Base-by-base conservation (phyloP, 106 monocot species). In the Dioscorea dumetorum region DNA sequence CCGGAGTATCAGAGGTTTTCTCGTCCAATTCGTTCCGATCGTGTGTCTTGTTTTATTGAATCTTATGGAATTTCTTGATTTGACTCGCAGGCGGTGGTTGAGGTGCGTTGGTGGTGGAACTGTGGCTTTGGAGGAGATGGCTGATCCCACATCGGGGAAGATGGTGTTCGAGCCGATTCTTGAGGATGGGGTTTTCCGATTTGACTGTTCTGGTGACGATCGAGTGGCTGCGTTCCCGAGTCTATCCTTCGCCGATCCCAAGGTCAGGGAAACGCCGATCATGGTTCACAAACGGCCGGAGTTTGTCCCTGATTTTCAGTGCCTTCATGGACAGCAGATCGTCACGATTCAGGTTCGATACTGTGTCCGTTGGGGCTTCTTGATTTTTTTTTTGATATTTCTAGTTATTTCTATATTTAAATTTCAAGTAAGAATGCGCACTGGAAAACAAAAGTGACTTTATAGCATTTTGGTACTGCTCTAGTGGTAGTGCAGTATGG, bases 101-200 rank as follows among this genome's bases (percentile, higher is more conserved):
- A 41, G 41, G 41, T 3, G 41, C 41, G 41, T 21, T 33, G 20
- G 61, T 22, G 50, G 67, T 18, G 70, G 21, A 41, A 35, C 57
- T 2, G 31, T 28, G 50, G 23, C 31, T 4, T 69, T 62, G 18
- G 74, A 67, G 57, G 74, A 67, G 57, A 72, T 72, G 66, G 31
- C 70, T 0, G 64, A 70, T 53, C 22, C 51, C 48, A 63, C 76
- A n/a, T 72, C 75, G 22, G 91, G 83, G 56, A 50, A 73, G 33
- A 92, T 93, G 92, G 73, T 81, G 0, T 99, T 87, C 49, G 63
- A 77, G 69, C 85, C 85, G 56, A 90, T 99, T 20, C 79, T 99
- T 12, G 92, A 87, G 63, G 83, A 93, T 18, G 89, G 99, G 22
- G 90, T 99, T 34, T 92, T 93, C 67, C 86, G 97, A 52, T 99